These are phyloP conservation scores for Alternaria sp. DNA, from an alignment of 2,329 filamentous ascomycete genomes.

Conservation along the genomic window DNA sequence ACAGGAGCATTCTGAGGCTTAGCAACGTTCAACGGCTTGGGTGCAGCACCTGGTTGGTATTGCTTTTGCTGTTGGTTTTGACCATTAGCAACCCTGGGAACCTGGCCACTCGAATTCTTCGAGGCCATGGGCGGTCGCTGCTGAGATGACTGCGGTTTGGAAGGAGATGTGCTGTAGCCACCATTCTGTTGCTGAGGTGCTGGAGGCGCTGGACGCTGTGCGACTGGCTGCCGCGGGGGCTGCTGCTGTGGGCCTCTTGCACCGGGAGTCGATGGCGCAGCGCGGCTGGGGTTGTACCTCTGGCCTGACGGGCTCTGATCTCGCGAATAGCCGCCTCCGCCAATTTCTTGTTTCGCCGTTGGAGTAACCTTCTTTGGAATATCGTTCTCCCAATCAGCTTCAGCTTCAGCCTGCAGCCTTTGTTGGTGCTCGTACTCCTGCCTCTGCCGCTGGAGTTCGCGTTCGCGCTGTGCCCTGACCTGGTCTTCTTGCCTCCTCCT, in stretches of 20 bases:
- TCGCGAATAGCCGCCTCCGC: constrained; percentile 62
- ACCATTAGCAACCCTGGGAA: constrained; percentile 54
- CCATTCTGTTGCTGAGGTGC: constrained; percentile 60
- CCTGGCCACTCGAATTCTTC: constrained; percentile 47
- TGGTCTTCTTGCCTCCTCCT: constrained; percentile 52
- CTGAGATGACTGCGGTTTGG: constrained; percentile 35
- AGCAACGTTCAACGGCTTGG: constrained; percentile 62
- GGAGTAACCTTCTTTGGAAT: constrained; percentile 67
- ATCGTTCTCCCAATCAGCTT: too few relatives aligned
- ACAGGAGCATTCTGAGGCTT: constrained; percentile 57
- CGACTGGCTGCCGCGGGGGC: constrained; percentile 62
- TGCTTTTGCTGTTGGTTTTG: constrained; percentile 45
- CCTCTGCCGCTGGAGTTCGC: constrained; percentile 49
- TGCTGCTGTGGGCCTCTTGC: constrained; percentile 57
- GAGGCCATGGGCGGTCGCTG: constrained; percentile 35
- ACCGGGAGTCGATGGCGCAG: constrained; percentile 78
- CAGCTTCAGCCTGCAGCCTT: too few relatives aligned
- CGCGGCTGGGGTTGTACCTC: constrained; percentile 84
- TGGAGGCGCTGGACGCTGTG: constrained; percentile 83
- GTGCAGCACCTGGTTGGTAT: constrained; percentile 54
- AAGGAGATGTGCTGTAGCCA: constrained; percentile 36
- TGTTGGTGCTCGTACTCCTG: constrained; percentile 51
- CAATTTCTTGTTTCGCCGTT: constrained; percentile 88
- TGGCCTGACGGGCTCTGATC: constrained; percentile 56
- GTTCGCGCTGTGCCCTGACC: constrained; percentile 40